phyloP scores from a whole-genome alignment of 192 early-diverging fungal species.

The Backusella luteola region DNA sequence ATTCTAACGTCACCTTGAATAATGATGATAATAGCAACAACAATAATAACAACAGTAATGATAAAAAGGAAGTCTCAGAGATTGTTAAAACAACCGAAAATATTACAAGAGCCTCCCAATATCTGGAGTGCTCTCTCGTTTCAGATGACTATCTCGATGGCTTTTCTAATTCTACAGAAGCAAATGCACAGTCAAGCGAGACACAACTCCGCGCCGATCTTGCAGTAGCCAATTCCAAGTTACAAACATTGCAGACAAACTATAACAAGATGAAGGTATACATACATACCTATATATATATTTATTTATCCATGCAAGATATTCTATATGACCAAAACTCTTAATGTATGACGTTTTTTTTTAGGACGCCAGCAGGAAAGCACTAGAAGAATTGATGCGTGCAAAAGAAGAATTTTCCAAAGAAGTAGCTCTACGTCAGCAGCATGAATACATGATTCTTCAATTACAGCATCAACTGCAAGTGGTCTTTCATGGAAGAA shows the following conservation, averaged over 20 bases:
- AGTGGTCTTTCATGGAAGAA: conserved; percentile 9
- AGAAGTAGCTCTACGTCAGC: conserved; percentile 35
- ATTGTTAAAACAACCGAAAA: conserved; percentile 14
- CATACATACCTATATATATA: no score
- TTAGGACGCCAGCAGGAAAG: conserved; percentile 30
- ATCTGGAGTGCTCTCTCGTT: conserved; percentile 12
- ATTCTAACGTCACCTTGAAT: conserved; percentile 23
- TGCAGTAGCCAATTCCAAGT: conserved; percentile 18
- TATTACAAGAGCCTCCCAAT: conserved; percentile 17
- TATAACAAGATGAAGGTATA: conserved; percentile 20
- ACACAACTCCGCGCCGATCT: conserved; percentile 13
- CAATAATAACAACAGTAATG: background rate
- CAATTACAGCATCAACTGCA: conserved; percentile 32
- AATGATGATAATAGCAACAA: background rate
- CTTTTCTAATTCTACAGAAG: background rate
- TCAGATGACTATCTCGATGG: background rate
- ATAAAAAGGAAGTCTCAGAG: background rate
- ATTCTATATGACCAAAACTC: background rate
- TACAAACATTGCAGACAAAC: conserved; percentile 27
- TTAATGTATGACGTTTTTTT: background rate
- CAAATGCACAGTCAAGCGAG: background rate
- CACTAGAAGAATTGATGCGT: conserved; percentile 39
- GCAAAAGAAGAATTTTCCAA: conserved; percentile 49
- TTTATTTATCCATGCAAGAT: background rate
- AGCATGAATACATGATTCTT: conserved; percentile 28